phyloP scores from a whole-genome alignment of 164 flowering plant species.

The Magnolia kwangsiensis region DNA sequence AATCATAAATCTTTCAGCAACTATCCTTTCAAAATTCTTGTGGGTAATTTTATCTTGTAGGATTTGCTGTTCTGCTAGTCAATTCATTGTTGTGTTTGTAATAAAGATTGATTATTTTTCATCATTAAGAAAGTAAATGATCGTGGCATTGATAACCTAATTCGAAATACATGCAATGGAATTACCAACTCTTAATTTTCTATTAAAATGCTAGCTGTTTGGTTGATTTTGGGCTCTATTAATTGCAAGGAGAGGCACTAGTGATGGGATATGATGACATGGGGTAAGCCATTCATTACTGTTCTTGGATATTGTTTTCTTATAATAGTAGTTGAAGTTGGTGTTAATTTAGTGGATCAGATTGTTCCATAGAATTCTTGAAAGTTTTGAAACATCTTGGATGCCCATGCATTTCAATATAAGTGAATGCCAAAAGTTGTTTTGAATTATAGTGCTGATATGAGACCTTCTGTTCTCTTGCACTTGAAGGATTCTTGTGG shows the following conservation, averaged over 20 bases:
- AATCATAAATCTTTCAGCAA: too few species aligned
- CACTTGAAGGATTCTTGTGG: too few species aligned
- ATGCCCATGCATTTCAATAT: not conserved
- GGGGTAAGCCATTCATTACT: slow-evolving; percentile 26
- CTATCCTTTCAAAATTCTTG: too few species aligned
- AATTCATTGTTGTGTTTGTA: too few species aligned
- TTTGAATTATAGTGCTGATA: not conserved
- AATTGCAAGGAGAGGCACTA: slow-evolving; percentile 38
- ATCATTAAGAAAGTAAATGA: not conserved
- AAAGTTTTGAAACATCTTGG: not conserved
- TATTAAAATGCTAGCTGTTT: not conserved
- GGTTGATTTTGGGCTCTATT: slow-evolving; percentile 12
- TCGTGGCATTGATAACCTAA: not conserved
- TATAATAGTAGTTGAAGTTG: too few species aligned
- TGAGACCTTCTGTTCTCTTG: not conserved
- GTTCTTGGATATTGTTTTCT: slow-evolving; percentile 1
- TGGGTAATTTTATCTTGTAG: too few species aligned
- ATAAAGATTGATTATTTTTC: too few species aligned
- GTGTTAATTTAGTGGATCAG: not conserved
- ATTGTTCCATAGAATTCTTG: not conserved
- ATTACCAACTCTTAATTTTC: not conserved
- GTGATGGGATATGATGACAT: slow-evolving; percentile 43
- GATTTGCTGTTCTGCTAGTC: too few species aligned
- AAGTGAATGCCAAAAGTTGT: not conserved
- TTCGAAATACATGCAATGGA: not conserved